Percentiles rank a stretch among this genome's conserved stretches.
phyloP scores from a whole-genome alignment of 2,329 filamentous ascomycete genomes.

The Colletotrichum liriopes region DNA sequence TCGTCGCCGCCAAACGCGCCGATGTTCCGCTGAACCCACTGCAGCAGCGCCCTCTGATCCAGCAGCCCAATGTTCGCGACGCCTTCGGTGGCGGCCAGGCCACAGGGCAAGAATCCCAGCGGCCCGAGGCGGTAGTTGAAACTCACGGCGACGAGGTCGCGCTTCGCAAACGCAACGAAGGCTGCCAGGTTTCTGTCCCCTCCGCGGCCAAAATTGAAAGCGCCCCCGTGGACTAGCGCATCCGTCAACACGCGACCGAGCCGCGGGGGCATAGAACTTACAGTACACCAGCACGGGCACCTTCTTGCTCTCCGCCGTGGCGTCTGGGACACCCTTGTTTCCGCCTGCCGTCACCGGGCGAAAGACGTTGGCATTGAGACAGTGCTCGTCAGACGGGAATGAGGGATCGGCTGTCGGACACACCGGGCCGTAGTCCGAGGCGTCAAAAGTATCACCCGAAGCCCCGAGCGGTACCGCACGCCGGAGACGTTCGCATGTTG shows the following conservation, averaged over 20 bases:
- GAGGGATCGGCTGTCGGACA: constrained; percentile 54
- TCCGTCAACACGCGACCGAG: too few relatives aligned
- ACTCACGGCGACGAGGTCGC: constrained; percentile 70
- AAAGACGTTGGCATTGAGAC: constrained; percentile 68
- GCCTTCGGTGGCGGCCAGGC: constrained; percentile 66
- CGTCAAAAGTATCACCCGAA: constrained; percentile 48
- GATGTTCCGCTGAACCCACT: constrained; percentile 75
- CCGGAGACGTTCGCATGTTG: constrained; percentile 62
- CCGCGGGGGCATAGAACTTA: background rate
- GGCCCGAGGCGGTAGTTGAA: constrained; percentile 77
- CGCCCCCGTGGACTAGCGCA: constrained; percentile 71
- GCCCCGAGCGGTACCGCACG: constrained; percentile 55
- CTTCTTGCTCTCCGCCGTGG: constrained; percentile 45
- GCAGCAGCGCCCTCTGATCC: constrained; percentile 72
- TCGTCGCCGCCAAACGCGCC: constrained; percentile 73
- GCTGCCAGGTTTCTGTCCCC: constrained; percentile 72
- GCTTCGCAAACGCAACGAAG: constrained; percentile 70
- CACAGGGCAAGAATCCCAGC: constrained; percentile 78
- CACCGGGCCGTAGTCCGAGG: constrained; percentile 55
- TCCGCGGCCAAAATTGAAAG: constrained; percentile 70
- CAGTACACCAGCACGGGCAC: constrained; percentile 68
- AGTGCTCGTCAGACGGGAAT: constrained; percentile 63
- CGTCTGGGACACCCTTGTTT: constrained; percentile 45
- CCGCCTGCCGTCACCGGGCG: constrained; percentile 51
- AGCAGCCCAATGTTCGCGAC: constrained; percentile 75